phyloP scores from a whole-genome alignment of 1,284 basidiomycete genomes.

The Ustilago bromivora region DNA sequence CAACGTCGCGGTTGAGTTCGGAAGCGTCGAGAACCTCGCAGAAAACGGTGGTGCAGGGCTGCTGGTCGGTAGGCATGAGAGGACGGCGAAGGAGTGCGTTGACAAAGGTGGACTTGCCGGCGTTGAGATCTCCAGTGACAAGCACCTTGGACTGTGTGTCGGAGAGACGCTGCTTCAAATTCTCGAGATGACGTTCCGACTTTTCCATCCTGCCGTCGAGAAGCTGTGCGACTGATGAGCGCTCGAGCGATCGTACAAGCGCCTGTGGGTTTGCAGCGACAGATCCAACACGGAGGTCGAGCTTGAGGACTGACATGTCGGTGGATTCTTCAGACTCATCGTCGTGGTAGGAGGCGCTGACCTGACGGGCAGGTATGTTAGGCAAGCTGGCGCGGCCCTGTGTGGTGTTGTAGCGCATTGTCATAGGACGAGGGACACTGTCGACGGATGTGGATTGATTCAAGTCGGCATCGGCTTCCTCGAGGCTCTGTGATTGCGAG shows the following conservation, averaged over 20 bases:
- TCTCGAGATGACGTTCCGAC: slow-evolving; percentile 83
- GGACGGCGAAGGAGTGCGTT: slow-evolving; percentile 84
- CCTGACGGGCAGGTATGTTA: slow-evolving; percentile 39
- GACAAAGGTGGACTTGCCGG: slow-evolving; percentile 98
- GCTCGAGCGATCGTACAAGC: slow-evolving; percentile 90
- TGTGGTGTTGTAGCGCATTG: slow-evolving; percentile 44
- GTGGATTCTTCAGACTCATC: slow-evolving; percentile 30
- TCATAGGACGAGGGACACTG: slow-evolving; percentile 24
- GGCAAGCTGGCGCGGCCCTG: slow-evolving; percentile 45
- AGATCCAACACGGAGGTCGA: slow-evolving; percentile 89
- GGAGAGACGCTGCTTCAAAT: slow-evolving; percentile 85
- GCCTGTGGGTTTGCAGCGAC: slow-evolving; percentile 75
- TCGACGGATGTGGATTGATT: slow-evolving; percentile 23
- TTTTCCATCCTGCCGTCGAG: slow-evolving; percentile 86
- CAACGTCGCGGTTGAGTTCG: slow-evolving; percentile 79
- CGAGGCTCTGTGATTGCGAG: slow-evolving; percentile 25
- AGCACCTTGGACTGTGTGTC: slow-evolving; percentile 96
- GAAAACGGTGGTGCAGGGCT: slow-evolving; percentile 96
- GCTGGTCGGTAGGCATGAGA: slow-evolving; percentile 96
- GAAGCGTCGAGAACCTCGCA: slow-evolving; percentile 95
- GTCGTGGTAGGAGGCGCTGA: slow-evolving; percentile 10
- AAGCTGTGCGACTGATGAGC: slow-evolving; percentile 89
- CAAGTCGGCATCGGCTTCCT: slow-evolving; percentile 28
- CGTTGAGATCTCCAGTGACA: slow-evolving; percentile 98
- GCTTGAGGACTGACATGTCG: slow-evolving; percentile 77